A percentile compares a stretch with the other conserved stretches of the same genome.
phyloP scores from a whole-genome alignment of 208 protist genomes.

The Wallacemonas collosoma region DNA sequence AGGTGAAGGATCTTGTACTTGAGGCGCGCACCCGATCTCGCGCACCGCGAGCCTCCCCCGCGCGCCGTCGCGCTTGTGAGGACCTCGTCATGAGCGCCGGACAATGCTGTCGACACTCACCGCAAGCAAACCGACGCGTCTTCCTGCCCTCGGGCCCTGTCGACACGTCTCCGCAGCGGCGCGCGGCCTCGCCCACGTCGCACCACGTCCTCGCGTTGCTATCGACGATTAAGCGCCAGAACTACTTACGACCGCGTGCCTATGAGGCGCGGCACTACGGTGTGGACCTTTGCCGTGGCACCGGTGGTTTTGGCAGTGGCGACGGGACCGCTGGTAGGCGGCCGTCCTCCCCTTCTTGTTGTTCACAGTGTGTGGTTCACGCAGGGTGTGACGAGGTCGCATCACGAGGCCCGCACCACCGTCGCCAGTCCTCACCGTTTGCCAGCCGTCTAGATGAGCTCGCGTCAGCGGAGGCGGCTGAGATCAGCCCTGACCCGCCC shows the following conservation, averaged over 20 bases:
- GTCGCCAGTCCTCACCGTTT: not conserved
- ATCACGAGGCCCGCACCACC: not conserved
- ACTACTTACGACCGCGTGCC: conserved; percentile 62
- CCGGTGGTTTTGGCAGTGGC: no score
- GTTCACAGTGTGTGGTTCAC: not conserved
- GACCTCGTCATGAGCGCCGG: no score
- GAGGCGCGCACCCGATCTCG: conserved; percentile 2
- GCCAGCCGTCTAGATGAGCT: not conserved
- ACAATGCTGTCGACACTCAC: no score
- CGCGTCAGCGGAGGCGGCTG: no score
- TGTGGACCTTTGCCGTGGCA: no score
- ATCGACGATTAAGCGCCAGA: conserved; percentile 71
- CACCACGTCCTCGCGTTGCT: conserved; percentile 76
- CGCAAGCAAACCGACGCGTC: not conserved
- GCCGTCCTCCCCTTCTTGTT: no score
- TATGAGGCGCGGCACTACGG: conserved; percentile 45
- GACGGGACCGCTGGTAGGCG: no score
- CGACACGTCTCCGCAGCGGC: conserved; percentile 17
- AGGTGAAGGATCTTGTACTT: conserved; percentile 33
- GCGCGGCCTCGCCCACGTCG: conserved; percentile 26
- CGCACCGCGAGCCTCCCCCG: no score
- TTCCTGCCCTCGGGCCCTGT: conserved; percentile 33
- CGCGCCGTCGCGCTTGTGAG: no score
- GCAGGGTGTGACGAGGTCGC: not conserved
- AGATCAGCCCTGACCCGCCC: no score